Evolutionary conservation across 805 yeast genomes (phyloP).

Genomic region (Ogataea ramenticola): DNA sequence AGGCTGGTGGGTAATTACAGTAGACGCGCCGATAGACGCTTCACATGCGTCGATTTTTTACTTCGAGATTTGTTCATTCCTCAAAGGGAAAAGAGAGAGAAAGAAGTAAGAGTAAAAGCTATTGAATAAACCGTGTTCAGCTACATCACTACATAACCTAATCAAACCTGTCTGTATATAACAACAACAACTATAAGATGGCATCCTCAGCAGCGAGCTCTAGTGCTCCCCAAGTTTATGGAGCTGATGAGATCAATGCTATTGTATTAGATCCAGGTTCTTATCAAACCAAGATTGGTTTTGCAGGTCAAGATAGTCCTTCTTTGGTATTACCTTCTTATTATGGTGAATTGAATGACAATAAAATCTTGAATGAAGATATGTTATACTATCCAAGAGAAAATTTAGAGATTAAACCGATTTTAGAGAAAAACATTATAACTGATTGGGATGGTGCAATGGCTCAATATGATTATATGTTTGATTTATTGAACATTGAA

Average conservation of each 20-base stretch:
- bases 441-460: constrained; percentile 82
- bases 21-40: too few species aligned
- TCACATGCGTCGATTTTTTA: too few species aligned
- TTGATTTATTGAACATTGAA: constrained; percentile 45
- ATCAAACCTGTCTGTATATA: too few species aligned
- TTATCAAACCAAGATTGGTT: constrained; percentile 74
- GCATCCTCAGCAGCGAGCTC: constrained; percentile 13
- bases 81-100: too few species aligned
- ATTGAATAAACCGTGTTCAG: too few species aligned
- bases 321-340: constrained; percentile 65
- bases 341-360: constrained; percentile 32
- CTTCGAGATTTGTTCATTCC: too few species aligned
- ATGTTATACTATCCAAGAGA: constrained; percentile 37
- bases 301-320: constrained; percentile 90
- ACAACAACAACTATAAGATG: not conserved
- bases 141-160: too few species aligned
- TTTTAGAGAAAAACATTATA: constrained; percentile 54
- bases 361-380: constrained; percentile 24
- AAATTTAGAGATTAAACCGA: constrained; percentile 45
- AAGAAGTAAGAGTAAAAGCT: too few species aligned
- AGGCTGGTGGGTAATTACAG: too few species aligned
- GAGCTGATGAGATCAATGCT: constrained; percentile 84
- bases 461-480: constrained; percentile 62
- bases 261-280: constrained; percentile 91
- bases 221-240: constrained; percentile 44